phyloP scores from a whole-genome alignment of 2,329 filamentous ascomycete genomes.

The Aspergillus sp. region DNA sequence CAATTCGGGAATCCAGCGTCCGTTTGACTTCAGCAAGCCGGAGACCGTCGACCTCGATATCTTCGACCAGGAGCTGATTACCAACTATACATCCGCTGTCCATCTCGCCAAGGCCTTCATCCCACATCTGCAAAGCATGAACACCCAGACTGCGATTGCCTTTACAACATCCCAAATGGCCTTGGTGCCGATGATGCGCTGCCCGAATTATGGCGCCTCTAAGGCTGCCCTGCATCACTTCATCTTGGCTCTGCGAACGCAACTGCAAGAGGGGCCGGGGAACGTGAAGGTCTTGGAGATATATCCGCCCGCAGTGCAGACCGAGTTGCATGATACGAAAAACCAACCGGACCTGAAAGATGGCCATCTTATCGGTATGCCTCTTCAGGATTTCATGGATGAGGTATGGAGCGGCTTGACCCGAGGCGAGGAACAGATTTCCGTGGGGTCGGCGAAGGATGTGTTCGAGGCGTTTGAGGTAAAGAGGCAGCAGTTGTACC shows the following conservation, averaged over 20 bases:
- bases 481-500: constrained; percentile 45
- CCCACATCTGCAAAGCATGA: constrained; percentile 47
- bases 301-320: constrained; percentile 56
- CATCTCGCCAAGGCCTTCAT: constrained; percentile 51
- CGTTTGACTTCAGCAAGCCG: constrained; percentile 49
- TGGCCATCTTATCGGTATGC: constrained; percentile 53
- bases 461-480: constrained; percentile 48
- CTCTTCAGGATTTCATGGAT: constrained; percentile 50
- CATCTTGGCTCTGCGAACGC: constrained; percentile 50
- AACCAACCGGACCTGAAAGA: constrained; percentile 54
- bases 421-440: constrained; percentile 51
- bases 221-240: constrained; percentile 57
- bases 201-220: constrained; percentile 53
- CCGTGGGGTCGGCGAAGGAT: constrained; percentile 44
- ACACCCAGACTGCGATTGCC: constrained; percentile 42
- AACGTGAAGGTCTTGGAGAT: constrained; percentile 56
- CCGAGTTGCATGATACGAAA: constrained; percentile 54
- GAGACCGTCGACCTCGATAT: constrained; percentile 44
- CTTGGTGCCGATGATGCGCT: constrained; percentile 47
- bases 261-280: constrained; percentile 39
- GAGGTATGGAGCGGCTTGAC: constrained; percentile 48
- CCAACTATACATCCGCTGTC: constrained; percentile 51
- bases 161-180: constrained; percentile 52
- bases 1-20: constrained; percentile 54
- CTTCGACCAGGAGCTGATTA: constrained; percentile 47